phyloP scores from a whole-genome alignment of 1,284 basidiomycete genomes.

The Rhizopogon hawkerae region DNA sequence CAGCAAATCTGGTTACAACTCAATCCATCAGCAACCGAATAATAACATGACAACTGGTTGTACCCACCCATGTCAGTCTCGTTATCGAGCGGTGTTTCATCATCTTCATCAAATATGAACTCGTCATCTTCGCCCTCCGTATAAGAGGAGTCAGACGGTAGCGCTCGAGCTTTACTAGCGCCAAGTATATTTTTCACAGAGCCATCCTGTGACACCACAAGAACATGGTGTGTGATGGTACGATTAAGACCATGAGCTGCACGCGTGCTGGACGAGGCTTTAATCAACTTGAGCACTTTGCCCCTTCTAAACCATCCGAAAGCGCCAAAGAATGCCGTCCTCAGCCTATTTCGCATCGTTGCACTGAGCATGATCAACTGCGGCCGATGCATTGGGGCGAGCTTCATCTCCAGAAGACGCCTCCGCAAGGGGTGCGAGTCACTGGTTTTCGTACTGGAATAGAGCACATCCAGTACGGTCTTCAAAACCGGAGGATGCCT shows the following conservation, averaged over 20 bases:
- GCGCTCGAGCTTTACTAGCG: constrained; percentile 15
- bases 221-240: constrained; percentile 46
- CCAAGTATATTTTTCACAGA: constrained; percentile 41
- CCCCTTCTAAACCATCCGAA: constrained; percentile 48
- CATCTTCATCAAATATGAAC: constrained; percentile 15
- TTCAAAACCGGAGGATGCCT: constrained; percentile 53
- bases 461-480: constrained; percentile 51
- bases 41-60: neutral
- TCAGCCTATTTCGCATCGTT: constrained; percentile 51
- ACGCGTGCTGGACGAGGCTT: constrained; percentile 19
- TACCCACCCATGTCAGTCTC: constrained; percentile 20
- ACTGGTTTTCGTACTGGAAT: constrained; percentile 17
- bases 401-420: constrained; percentile 2
- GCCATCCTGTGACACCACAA: constrained; percentile 49
- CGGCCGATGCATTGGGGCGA: constrained; percentile 28
- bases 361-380: constrained; percentile 65
- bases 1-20: constrained; percentile 32
- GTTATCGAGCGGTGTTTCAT: constrained; percentile 16
- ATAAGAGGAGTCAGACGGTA: neutral
- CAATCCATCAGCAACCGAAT: constrained; percentile 9
- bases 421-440: constrained; percentile 1
- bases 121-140: constrained; percentile 10
- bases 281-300: constrained; percentile 40
- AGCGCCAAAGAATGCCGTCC: constrained; percentile 39
- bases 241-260: constrained; percentile 20